Evolutionary conservation across 225 moss, liverwort and hornwort species (phyloP).

Genomic region (Antitrichia curtipendula): DNA sequence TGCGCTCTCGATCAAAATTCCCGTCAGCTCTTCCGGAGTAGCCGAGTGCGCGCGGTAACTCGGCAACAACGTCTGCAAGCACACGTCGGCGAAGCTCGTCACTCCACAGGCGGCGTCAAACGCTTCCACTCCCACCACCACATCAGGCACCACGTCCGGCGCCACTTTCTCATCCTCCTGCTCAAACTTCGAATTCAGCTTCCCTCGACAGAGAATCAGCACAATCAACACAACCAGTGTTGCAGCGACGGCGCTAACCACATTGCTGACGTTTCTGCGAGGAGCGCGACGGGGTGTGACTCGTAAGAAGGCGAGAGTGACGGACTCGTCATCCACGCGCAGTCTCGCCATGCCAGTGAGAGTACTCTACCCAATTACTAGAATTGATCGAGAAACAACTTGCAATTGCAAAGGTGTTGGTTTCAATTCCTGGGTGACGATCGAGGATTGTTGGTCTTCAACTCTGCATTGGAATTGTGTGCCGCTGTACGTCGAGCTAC

Average conservation of each 20-base stretch:
- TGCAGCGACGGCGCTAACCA: not conserved
- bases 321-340: not conserved
- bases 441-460: not conserved
- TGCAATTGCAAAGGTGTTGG: not conserved
- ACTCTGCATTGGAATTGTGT: not conserved
- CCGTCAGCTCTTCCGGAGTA: not conserved
- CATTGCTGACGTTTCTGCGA: not conserved
- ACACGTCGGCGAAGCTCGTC: not conserved
- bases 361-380: not conserved
- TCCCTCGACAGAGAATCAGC: not conserved
- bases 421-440: not conserved
- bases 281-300: not conserved
- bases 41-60: not conserved
- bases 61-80: not conserved
- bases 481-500: not conserved
- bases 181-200: not conserved
- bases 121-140: not conserved
- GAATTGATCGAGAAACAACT: not conserved
- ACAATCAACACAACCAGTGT: not conserved
- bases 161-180: not conserved
- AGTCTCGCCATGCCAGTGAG: not conserved
- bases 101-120: constrained; percentile 6
- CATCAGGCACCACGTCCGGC: not conserved
- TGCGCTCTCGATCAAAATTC: not conserved
- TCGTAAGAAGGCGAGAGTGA: not conserved